Evolutionary conservation across 1,139 yeast species (phyloP), one percentile per base, ranked within the genome.

Genomic region (Taphrina flavorubra): DNA sequence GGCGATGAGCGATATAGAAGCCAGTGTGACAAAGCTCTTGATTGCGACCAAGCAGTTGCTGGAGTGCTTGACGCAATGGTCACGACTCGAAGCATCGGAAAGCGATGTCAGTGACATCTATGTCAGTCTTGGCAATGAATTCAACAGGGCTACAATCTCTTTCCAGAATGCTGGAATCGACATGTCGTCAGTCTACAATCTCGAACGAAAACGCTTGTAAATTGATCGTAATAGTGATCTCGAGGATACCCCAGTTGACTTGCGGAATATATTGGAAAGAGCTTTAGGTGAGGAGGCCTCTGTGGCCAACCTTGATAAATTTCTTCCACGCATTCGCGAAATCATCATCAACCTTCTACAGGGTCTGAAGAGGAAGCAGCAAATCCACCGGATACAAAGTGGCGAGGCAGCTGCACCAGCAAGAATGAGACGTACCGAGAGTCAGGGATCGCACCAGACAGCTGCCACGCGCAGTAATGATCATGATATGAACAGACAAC

Each of bases 111-210:
- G 97, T 2, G 92, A 92, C 76, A 90, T 94, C 6, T 95, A 92
- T 77, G 99, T 95, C 14, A 88, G 87, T 73, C 82, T 95, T 49
- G 99, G 99, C 0, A 94, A 94, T 76, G 97, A 94, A 78, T 95
- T 92, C 80, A 87, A 95, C 74, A 86, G 90, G 1, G 92, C 96
- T 0, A 87, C 94, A 20, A 84, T 91, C 71, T 88, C 91, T 1
- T 89, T 90, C 75, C 79, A 85, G 14, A 81, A 81, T 58, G 86
- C 89, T 0, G 92, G 92, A 0, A 85, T 90, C 2, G 89, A 87
- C 71, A 87, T 87, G 14, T 74, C 76, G 73, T 75, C 70, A 37
- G 75, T 70, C 11, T 18, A 44, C 11, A 10, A 2, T 16, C n/a
- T 14, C 47, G n/a, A 2, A 2, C 8, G 18, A 7, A 36, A 65